Conservation (phyloP, 2,329 filamentous ascomycete species). For the Colletotrichum sojae region DNA sequence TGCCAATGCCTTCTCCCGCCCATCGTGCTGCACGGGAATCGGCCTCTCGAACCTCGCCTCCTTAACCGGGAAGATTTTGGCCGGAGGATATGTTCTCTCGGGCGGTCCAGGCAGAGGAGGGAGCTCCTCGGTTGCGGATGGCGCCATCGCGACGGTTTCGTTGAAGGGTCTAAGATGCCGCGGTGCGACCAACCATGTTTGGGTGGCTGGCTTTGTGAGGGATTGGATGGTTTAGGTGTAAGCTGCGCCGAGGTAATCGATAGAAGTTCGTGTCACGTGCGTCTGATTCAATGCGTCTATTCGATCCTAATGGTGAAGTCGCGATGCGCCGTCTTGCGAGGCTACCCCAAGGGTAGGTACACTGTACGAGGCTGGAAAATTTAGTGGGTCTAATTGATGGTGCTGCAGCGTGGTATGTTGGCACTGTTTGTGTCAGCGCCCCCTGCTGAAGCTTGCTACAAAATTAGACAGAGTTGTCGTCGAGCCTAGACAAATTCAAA, state of each 20-base stretch:
- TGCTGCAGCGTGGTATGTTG: not conserved
- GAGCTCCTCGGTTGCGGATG: constrained; percentile 65
- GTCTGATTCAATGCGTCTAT: constrained; percentile 32
- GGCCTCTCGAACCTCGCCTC: constrained; percentile 73
- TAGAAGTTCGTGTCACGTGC: constrained; percentile 17
- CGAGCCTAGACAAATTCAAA: no score
- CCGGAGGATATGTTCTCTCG: constrained; percentile 65
- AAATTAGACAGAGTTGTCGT: no score
- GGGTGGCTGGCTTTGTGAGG: constrained; percentile 9
- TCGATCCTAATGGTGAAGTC: constrained; percentile 26
- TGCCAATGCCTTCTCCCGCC: constrained; percentile 77
- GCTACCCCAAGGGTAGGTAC: constrained; percentile 42
- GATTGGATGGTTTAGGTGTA: not conserved
- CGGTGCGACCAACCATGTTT: constrained; percentile 41
- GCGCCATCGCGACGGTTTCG: constrained; percentile 59
- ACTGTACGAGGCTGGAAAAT: constrained; percentile 45
- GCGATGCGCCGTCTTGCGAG: constrained; percentile 46
- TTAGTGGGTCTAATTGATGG: constrained; percentile 31
- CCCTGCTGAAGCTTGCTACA: not conserved
- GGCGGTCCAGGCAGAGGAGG: constrained; percentile 54
- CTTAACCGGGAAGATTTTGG: constrained; percentile 72
- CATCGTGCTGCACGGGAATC: constrained; percentile 71
- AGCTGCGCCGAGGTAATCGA: not conserved
- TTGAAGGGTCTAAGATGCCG: constrained; percentile 40
- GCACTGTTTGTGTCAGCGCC: not conserved